A percentile compares a stretch with the other conserved stretches of the same genome.
phyloP scores from a whole-genome alignment of 371 early-diverging fungal genomes.

The Mortierella sp. region DNA sequence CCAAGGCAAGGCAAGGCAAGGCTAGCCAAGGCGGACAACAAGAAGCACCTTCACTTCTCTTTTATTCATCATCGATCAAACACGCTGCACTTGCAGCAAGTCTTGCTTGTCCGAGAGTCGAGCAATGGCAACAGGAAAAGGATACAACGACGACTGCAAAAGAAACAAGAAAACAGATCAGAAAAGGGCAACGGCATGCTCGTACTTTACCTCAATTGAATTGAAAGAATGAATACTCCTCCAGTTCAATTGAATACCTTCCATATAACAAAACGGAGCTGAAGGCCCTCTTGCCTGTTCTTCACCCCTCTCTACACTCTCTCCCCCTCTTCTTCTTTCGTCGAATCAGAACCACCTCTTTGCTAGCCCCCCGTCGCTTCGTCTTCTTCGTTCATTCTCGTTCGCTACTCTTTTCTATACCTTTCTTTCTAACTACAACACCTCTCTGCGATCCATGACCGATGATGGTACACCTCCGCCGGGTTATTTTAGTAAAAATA shows the following conservation, averaged over 20 bases:
- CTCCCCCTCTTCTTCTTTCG: slow-evolving; percentile 1
- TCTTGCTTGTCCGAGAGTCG: too few species aligned
- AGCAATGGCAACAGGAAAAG: too few species aligned
- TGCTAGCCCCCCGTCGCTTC: neutral
- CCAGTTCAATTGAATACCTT: neutral
- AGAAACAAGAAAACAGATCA: neutral
- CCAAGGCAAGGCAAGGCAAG: neutral
- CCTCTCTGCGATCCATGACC: neutral
- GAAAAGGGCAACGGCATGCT: neutral
- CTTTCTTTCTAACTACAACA: neutral
- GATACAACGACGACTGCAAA: neutral
- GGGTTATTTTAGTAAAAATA: slow-evolving; percentile 9
- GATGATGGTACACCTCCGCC: neutral
- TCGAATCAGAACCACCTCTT: neutral
- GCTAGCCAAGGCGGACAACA: too few species aligned
- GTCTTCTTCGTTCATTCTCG: neutral
- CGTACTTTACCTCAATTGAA: neutral
- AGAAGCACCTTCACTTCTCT: neutral
- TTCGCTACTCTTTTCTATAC: neutral
- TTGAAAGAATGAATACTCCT: too few species aligned
- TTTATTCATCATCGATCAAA: neutral
- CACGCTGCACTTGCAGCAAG: too few species aligned
- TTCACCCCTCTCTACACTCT: neutral
- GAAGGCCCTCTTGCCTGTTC: neutral
- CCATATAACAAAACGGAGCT: neutral